Evolutionary conservation across 192 early-diverging fungal genomes (phyloP).

Genomic region (Podochytrium sp.): DNA sequence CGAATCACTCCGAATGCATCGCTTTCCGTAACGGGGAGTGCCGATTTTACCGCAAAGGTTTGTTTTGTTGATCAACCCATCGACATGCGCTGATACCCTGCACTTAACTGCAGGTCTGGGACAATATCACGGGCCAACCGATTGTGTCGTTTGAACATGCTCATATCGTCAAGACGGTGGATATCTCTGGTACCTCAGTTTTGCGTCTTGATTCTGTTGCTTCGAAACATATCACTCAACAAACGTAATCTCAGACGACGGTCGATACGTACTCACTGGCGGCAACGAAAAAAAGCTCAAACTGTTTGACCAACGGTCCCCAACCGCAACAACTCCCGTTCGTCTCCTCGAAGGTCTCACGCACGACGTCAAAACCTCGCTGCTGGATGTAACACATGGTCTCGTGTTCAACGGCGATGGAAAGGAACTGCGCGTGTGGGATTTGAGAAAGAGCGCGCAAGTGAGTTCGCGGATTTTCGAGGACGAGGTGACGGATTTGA

Average conservation of each 20-base stretch:
- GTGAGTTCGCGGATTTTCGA: constrained; percentile 67
- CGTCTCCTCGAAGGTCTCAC: constrained; percentile 57
- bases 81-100: not conserved
- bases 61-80: not conserved
- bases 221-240: not conserved
- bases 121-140: constrained; percentile 77
- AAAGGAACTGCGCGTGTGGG: constrained; percentile 65
- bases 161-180: constrained; percentile 85
- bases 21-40: constrained; percentile 89
- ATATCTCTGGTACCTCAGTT: constrained; percentile 57
- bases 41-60: constrained; percentile 80
- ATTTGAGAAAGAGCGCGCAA: constrained; percentile 69
- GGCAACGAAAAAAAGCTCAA: constrained; percentile 82
- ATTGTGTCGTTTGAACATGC: constrained; percentile 72
- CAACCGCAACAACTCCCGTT: constrained; percentile 23
- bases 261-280: constrained; percentile 75
- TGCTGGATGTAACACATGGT: constrained; percentile 63
- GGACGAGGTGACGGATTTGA: constrained; percentile 71
- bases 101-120: constrained; percentile 92
- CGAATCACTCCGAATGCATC: constrained; percentile 74
- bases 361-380: constrained; percentile 63
- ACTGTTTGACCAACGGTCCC: constrained; percentile 72
- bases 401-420: constrained; percentile 53
- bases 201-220: not conserved
- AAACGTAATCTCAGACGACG: constrained; percentile 49